Evolutionary conservation across 768 basidiomycete species (phyloP), one percentile per base, ranked within the genome.

Genomic region (Scleroderma citrinum): DNA sequence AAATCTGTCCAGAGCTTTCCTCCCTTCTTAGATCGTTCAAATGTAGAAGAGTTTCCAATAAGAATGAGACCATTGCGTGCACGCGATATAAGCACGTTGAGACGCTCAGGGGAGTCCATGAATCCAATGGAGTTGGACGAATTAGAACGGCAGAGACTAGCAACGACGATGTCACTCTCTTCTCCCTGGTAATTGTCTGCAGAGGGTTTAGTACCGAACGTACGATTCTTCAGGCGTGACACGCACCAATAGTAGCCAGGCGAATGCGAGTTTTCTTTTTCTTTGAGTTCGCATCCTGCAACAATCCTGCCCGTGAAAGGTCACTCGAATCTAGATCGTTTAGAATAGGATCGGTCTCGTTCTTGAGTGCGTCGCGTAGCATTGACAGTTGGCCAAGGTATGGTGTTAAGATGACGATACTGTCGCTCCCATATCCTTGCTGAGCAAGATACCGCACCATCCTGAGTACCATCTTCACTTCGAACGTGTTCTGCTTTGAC

Each of bases 131-230:
- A 75, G 44, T 73, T 58, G 0, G 63, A 48, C 0, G 66, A 6
- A 50, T 87, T 85, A 52, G 82, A 84, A 40, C 85, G 64, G n/a
- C n/a, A n/a, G n/a, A n/a, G n/a, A n/a, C n/a, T n/a, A 5, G 73
- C 71, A 31, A 87, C 66, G 21, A 87, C 80, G 43, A 87, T 80
- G 43, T 86, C 76, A 31, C 80, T 80, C 61, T 87, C 84, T 59
- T 87, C 85, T 2, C 85, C 85, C 58, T 87, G 85, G 51, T 85
- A 87, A 55, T 87, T 87, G 56, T 87, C 85, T 85, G 37, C 1
- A 21, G 31, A n/a, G n/a, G n/a, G n/a, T n/a, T n/a, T n/a, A n/a
- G n/a, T n/a, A n/a, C n/a, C n/a, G n/a, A n/a, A n/a, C n/a, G n/a
- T n/a, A n/a, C n/a, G n/a, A n/a, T n/a, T n/a, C n/a, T n/a, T n/a